phyloP scores from a whole-genome alignment of 169 alveolate genomes.

The Cryptosporidium tyzzeri region DNA sequence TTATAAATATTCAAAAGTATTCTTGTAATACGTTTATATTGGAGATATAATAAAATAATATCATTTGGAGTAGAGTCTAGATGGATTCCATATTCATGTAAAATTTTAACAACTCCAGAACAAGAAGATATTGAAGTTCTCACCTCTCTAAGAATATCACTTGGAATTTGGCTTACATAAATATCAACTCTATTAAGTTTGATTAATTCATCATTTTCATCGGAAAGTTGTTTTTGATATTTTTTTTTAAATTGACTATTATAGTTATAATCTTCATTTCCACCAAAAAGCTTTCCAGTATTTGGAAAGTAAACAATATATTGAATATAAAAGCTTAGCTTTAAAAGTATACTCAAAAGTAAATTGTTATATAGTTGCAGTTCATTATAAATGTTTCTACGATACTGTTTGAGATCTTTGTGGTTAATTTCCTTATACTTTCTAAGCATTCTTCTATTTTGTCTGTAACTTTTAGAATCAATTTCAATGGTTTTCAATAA shows the following conservation, averaged over 20 bases:
- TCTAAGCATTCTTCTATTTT: not conserved
- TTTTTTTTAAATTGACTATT: not conserved
- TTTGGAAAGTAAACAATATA: slow-evolving; percentile 53
- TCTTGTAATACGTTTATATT: slow-evolving; percentile 29
- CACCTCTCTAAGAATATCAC: not conserved
- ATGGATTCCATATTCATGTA: slow-evolving; percentile 14
- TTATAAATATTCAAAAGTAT: slow-evolving; percentile 13
- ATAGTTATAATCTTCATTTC: not conserved
- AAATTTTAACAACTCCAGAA: not conserved
- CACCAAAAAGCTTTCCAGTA: slow-evolving; percentile 29
- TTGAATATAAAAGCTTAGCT: slow-evolving; percentile 31
- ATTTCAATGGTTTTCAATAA: slow-evolving; percentile 20
- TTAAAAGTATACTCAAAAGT: slow-evolving; percentile 3
- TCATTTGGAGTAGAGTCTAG: slow-evolving; percentile 33
- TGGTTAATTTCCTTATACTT: slow-evolving; percentile 2
- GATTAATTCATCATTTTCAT: not conserved
- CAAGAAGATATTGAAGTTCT: slow-evolving; percentile 38
- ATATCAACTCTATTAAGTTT: slow-evolving; percentile 33
- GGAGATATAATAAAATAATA: slow-evolving; percentile 26
- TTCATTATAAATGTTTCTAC: slow-evolving; percentile 19
- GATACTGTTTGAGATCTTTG: slow-evolving; percentile 7
- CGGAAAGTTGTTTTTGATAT: not conserved
- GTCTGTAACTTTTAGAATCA: not conserved
- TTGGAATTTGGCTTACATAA: slow-evolving; percentile 25
- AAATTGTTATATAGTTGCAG: slow-evolving; percentile 15